phyloP scores from a whole-genome alignment of 2,329 filamentous ascomycete species.

The Stagonosporopsis vannaccii region DNA sequence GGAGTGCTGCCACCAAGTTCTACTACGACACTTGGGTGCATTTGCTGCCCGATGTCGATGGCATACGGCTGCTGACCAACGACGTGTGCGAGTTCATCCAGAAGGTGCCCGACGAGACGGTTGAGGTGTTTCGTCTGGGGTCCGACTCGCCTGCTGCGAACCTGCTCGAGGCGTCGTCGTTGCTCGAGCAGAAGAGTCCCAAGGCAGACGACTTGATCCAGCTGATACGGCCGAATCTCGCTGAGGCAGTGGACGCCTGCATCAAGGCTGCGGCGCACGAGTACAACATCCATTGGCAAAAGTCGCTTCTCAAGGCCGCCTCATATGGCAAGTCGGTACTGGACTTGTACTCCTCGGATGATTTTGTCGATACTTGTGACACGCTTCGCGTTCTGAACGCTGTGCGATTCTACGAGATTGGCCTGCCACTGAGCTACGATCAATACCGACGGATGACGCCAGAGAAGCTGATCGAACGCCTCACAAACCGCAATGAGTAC shows the following conservation, averaged over 20 bases:
- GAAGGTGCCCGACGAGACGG: constrained; percentile 83
- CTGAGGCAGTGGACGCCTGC: constrained; percentile 92
- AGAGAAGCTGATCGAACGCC: constrained; percentile 82
- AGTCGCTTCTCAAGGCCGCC: constrained; percentile 91
- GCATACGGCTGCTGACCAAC: constrained; percentile 88
- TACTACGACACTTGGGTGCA: constrained; percentile 94
- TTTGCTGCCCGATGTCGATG: constrained; percentile 85
- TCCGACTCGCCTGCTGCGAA: constrained; percentile 90
- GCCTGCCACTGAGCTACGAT: constrained; percentile 88
- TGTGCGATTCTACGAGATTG: constrained; percentile 88
- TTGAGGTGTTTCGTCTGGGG: constrained; percentile 87
- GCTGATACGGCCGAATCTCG: constrained; percentile 83
- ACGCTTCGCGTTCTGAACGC: constrained; percentile 91
- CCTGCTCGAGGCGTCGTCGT: constrained; percentile 89
- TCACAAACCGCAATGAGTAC: constrained; percentile 91
- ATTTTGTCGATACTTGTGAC: constrained; percentile 98
- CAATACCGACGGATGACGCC: constrained; percentile 92
- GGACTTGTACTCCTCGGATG: constrained; percentile 96
- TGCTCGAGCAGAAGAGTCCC: constrained; percentile 90
- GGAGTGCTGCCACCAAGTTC: constrained; percentile 76
- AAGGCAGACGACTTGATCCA: constrained; percentile 99
- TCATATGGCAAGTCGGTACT: constrained; percentile 98
- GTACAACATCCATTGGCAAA: constrained; percentile 90
- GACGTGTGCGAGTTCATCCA: constrained; percentile 98
- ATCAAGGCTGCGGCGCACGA: constrained; percentile 93